Base-by-base conservation (phyloP, 2,329 filamentous ascomycete species). In the Myrmaecium sp. region DNA sequence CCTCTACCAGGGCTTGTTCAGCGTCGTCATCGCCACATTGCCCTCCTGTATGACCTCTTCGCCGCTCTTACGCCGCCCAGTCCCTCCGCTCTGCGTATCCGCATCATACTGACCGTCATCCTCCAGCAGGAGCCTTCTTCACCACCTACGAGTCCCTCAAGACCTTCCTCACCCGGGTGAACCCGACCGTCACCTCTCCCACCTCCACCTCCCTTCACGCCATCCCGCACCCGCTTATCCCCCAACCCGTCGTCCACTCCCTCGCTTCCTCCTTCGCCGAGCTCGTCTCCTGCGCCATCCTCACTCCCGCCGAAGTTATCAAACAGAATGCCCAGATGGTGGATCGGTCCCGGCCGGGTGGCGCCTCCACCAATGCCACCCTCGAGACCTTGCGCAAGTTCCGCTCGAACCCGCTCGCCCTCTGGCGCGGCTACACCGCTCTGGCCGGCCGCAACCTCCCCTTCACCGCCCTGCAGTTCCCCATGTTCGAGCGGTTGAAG, bases 321-420 rank as follows among this genome's bases (percentile, higher is more conserved):
- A 93, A 94, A 55, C 83, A 92, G 47, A 93, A 93, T 50, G 82
- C 84, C 0, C 83, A 93, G 50, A 83, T 93, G 66, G 60, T 89
- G 1, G 58, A 58, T 41, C 42, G 35, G 13, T 37, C 32, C 10
- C 27, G 17, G 48, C 69, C 35, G 56, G 48, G 30, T 61, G 23
- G 30, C 36, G 42, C 44, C 9, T 32, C 44, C 7, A 50, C 47
- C 25, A 60, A 59, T 29, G 62, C 66, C 1, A 69, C 65, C 49
- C 23, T 72, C 5, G 51, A 68, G 44, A 70, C 70, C 0, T 46
- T 76, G 6, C 47, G 51, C 10, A 57, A 58, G 14, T 75, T 78
- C 43, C 56, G 51, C 33, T 60, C 64, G 2, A 60, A 53, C 40
- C 73, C 51, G 38, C 65, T 54, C 38, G 69, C 51, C 31, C 55